Conservation (phyloP, 768 basidiomycete genomes). For the Austroboletus eburneus region DNA sequence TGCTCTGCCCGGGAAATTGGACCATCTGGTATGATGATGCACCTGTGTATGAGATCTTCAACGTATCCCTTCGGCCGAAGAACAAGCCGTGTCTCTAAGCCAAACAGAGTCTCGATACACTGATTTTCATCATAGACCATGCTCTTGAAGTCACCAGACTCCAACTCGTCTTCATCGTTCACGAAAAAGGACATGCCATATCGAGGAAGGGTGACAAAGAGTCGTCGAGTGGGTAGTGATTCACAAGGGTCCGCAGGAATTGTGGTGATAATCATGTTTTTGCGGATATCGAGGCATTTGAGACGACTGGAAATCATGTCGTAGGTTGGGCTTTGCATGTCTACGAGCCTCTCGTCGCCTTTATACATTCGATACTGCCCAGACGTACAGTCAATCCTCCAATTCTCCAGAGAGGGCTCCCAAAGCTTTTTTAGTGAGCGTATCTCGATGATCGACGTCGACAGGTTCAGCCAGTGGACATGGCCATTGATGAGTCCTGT, state of each 20-base stretch:
- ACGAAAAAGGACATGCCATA: neutral
- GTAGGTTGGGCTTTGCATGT: conserved; percentile 16
- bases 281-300: neutral
- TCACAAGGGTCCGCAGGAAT: neutral
- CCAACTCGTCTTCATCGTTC: neutral
- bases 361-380: neutral
- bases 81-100: neutral
- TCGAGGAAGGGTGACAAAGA: neutral
- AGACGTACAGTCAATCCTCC: conserved; percentile 10
- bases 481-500: neutral
- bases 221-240: conserved; percentile 1
- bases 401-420: conserved; percentile 5
- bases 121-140: neutral
- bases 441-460: neutral
- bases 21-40: conserved; percentile 30
- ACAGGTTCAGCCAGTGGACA: neutral
- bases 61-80: neutral
- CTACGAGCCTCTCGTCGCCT: conserved; percentile 7
- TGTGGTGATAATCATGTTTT: conserved; percentile 10
- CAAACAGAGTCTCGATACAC: neutral
- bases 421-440: neutral
- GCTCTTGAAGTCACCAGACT: neutral
- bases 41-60: neutral
- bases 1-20: neutral
- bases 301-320: conserved; percentile 14